These are phyloP conservation scores for Sonneratia caseolaris DNA, from an alignment of 345 rosid species.

Conservation along the genomic window DNA sequence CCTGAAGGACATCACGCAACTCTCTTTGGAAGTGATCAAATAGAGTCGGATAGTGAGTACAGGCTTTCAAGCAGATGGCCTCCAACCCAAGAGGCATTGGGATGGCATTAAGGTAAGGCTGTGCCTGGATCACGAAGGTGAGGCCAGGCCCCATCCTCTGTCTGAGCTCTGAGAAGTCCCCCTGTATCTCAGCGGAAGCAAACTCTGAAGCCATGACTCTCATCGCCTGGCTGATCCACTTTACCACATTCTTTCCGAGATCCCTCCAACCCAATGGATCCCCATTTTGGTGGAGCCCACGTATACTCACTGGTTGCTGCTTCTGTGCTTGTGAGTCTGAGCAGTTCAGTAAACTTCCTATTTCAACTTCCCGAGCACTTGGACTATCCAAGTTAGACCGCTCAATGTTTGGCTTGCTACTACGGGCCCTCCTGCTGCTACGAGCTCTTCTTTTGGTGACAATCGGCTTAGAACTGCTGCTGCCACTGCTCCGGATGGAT, in stretches of 20 bases:
- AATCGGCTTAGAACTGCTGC: not conserved
- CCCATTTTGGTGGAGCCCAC: conserved; percentile 49
- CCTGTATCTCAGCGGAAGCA: conserved; percentile 61
- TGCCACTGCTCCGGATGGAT: not conserved
- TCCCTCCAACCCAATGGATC: conserved; percentile 76
- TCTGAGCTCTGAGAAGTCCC: conserved; percentile 64
- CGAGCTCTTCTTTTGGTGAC: not conserved
- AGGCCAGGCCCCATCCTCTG: conserved; percentile 77
- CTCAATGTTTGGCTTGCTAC: not conserved
- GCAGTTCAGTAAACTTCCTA: not conserved
- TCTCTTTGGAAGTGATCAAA: conserved; percentile 96
- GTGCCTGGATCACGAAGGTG: conserved; percentile 83
- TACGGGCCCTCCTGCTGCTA: not conserved
- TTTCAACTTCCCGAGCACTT: not conserved
- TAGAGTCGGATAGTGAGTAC: conserved; percentile 80
- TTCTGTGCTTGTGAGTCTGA: not conserved
- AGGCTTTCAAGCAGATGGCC: conserved; percentile 73
- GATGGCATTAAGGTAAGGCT: conserved; percentile 68
- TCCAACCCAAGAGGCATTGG: conserved; percentile 84
- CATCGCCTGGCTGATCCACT: conserved; percentile 82
- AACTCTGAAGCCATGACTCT: conserved; percentile 74
- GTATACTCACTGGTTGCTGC: conserved; percentile 5
- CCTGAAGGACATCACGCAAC: conserved; percentile 67
- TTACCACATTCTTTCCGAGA: conserved; percentile 65
- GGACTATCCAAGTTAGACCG: not conserved